These are phyloP conservation scores for Colletotrichum kahawae DNA, from an alignment of 2,329 filamentous ascomycete genomes.

Conservation along the genomic window DNA sequence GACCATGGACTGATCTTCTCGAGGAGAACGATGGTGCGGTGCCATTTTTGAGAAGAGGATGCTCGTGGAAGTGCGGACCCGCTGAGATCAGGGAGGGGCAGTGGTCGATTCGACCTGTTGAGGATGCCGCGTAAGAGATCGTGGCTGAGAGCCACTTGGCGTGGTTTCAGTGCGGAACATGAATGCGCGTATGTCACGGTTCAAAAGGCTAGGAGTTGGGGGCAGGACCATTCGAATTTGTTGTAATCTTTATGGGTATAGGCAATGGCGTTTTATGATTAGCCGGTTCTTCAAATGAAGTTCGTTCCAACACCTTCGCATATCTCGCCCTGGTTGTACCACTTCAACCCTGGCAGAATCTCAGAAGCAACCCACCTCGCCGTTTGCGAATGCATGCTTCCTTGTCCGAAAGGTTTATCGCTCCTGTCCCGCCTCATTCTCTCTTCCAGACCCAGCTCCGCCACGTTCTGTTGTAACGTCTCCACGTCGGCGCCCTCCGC, in stretches of 20 bases:
- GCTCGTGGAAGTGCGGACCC: slow-evolving; percentile 55
- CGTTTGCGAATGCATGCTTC: slow-evolving; percentile 62
- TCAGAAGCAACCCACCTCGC: slow-evolving; percentile 63
- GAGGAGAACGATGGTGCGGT: slow-evolving; percentile 40
- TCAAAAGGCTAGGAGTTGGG: not conserved
- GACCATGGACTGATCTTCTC: slow-evolving; percentile 15
- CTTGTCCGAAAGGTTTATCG: slow-evolving; percentile 58
- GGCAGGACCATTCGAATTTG: not conserved
- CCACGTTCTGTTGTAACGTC: slow-evolving; percentile 31
- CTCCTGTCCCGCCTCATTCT: slow-evolving; percentile 48
- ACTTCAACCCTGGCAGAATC: slow-evolving; percentile 52
- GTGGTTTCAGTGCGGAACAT: not conserved
- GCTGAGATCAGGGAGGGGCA: slow-evolving; percentile 31
- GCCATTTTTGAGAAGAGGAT: slow-evolving; percentile 54
- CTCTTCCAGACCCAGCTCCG: slow-evolving; percentile 30
- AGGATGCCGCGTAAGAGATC: not conserved
- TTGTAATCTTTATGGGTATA: not conserved
- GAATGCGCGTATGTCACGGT: not conserved
- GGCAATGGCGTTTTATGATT: not conserved
- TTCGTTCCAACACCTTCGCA: slow-evolving; percentile 51
- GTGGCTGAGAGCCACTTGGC: not conserved
- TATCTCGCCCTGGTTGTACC: slow-evolving; percentile 55
- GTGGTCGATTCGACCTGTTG: slow-evolving; percentile 19
- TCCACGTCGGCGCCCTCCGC: slow-evolving; percentile 16
- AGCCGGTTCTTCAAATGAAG: not conserved